A percentile compares a stretch with the other conserved stretches of the same genome.
Evolutionary conservation across 495 filamentous ascomycete species (phyloP).

Genomic region (Neurospora cerealis): DNA sequence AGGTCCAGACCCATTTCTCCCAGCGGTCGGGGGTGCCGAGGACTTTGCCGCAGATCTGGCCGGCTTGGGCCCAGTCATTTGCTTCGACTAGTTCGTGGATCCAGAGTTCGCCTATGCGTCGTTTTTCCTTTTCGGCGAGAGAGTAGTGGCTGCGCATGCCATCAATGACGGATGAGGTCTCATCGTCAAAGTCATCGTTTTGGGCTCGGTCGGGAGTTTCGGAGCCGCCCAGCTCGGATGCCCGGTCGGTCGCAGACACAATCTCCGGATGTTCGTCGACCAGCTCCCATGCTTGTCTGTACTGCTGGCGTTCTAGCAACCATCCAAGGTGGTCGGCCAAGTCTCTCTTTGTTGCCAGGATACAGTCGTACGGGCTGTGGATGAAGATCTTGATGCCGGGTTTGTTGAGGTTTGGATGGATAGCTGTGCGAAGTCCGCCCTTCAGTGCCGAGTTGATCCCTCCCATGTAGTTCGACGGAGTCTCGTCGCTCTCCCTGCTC

Average conservation of each 20-base stretch:
- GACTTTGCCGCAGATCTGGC: constrained; percentile 68
- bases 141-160: constrained; percentile 45
- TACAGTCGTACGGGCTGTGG: constrained; percentile 90
- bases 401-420: constrained; percentile 40
- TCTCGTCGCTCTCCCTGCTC: constrained; percentile 54
- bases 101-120: constrained; percentile 87
- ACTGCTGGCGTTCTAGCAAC: constrained; percentile 68
- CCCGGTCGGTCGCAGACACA: constrained; percentile 31
- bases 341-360: constrained; percentile 77
- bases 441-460: constrained; percentile 9
- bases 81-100: constrained; percentile 67
- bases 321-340: constrained; percentile 74
- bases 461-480: constrained; percentile 7
- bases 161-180: constrained; percentile 53
- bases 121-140: constrained; percentile 78
- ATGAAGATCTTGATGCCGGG: constrained; percentile 88
- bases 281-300: constrained; percentile 79
- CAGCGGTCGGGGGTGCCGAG: constrained; percentile 68
- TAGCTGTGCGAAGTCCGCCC: constrained; percentile 15
- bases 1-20: constrained; percentile 92
- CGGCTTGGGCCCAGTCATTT: constrained; percentile 67
- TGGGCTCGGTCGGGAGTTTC: constrained; percentile 36
- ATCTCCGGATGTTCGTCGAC: constrained; percentile 77
- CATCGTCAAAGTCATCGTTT: constrained; percentile 71
- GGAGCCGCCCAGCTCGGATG: not conserved